Base-by-base conservation (phyloP, 140 eudicot genomes). In the Bidens hawaiensis region DNA sequence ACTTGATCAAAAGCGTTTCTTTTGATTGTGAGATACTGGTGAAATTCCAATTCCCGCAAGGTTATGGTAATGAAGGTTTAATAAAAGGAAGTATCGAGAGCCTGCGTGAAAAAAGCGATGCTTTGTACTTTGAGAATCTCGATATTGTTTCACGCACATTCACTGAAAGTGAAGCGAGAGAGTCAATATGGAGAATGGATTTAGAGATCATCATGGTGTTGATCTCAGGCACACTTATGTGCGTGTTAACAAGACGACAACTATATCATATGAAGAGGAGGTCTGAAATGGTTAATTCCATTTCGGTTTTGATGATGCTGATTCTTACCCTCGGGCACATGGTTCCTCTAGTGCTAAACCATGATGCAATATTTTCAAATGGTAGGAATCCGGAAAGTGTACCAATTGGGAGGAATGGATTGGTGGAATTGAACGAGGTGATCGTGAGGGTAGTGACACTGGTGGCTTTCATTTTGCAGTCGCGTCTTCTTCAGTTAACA, bases 381-480 rank as follows among this genome's bases (percentile, higher is more conserved):
- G 27, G 52, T 12, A 69, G 28, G 4, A 12, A 41, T 57, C 69
- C 48, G 62, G 71, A 77, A 43, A 51, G 64, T 1, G 15, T 78
- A 15, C 18, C 64, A 15, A 36, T 76, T 17, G 72, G 60, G 25
- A 21, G 25, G 7, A 75, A 40, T 11, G 85, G 74, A 28, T 79
- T 81, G 94, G 54, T 85, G 8, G 95, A 85, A 60, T 64, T 68
- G 62, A 73, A 85, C 27, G 96, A 85, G 42, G 80, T 85, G 8
- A 45, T 73, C 3, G 82, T 85, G 13, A 72, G 94, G 68, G 73
- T 76, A 15, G 73, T n/a, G n/a, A n/a, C n/a, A n/a, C n/a, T n/a
- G n/a, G n/a, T n/a, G n/a, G n/a, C n/a, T n/a, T n/a, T n/a, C n/a
- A n/a, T n/a, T n/a, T n/a, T n/a, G n/a, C n/a, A n/a, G n/a, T n/a